Evolutionary conservation across 1,139 yeast species (phyloP).

Genomic region (Kurtzmaniella quercitrusa): DNA sequence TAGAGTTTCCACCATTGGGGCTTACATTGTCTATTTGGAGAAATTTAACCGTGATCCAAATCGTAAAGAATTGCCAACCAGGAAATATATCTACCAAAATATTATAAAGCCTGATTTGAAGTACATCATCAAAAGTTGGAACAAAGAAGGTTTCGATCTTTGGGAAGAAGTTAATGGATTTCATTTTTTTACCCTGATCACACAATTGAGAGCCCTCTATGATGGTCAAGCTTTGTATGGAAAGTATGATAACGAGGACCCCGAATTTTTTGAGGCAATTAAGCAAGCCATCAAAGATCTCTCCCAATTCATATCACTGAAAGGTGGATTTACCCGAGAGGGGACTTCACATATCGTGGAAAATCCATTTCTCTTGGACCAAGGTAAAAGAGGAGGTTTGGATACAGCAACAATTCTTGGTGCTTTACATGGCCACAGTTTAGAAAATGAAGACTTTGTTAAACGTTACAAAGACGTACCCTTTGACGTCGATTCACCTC

Average conservation of each 20-base stretch:
- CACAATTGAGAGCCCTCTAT: conserved; percentile 66
- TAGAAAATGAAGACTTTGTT: conserved; percentile 22
- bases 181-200: conserved; percentile 76
- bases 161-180: conserved; percentile 85
- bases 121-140: conserved; percentile 66
- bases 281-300: conserved; percentile 27
- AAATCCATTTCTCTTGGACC: conserved; percentile 49
- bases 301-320: conserved; percentile 31
- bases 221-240: conserved; percentile 52
- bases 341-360: conserved; percentile 54
- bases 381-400: conserved; percentile 58
- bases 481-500: conserved; percentile 53
- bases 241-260: conserved; percentile 25
- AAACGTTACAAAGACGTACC: conserved; percentile 41
- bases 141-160: conserved; percentile 65
- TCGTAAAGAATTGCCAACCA: conserved; percentile 19
- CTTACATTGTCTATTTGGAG: conserved; percentile 47
- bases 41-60: conserved; percentile 23
- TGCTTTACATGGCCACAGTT: conserved; percentile 59
- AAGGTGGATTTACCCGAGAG: conserved; percentile 32
- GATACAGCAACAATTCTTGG: conserved; percentile 80
- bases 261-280: conserved; percentile 22
- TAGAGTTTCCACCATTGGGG: conserved; percentile 61
- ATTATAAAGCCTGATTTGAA: conserved; percentile 68
- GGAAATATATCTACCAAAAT: conserved; percentile 40